These are phyloP conservation scores for Phyllosticta citrichinensis DNA, from an alignment of 2,329 filamentous ascomycete species.

Conservation along the genomic window DNA sequence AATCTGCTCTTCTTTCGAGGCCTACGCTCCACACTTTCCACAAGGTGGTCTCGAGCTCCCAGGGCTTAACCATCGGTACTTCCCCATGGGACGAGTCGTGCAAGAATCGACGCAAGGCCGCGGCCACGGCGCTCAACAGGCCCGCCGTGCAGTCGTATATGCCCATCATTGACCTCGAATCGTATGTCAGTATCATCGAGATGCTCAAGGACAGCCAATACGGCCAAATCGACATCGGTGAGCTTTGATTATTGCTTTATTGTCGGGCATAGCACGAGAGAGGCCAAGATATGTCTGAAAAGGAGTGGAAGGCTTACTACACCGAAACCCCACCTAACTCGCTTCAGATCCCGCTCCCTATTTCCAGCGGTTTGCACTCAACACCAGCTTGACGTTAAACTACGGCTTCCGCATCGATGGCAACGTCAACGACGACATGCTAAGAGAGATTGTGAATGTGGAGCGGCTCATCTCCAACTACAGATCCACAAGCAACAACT, in stretches of 20 bases:
- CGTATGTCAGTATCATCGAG: slow-evolving; percentile 61
- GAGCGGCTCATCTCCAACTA: slow-evolving; percentile 69
- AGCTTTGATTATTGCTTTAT: too few species aligned
- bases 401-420: slow-evolving; percentile 70
- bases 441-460: slow-evolving; percentile 65
- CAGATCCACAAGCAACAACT: slow-evolving; percentile 70
- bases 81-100: slow-evolving; percentile 77
- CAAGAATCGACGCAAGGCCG: slow-evolving; percentile 66
- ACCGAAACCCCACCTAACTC: too few species aligned
- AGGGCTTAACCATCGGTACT: slow-evolving; percentile 74
- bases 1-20: slow-evolving; percentile 66
- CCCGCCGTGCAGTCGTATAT: slow-evolving; percentile 70
- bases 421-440: slow-evolving; percentile 54
- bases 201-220: slow-evolving; percentile 54
- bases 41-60: slow-evolving; percentile 63
- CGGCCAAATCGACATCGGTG: slow-evolving; percentile 50
- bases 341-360: slow-evolving; percentile 52
- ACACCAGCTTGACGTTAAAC: slow-evolving; percentile 67
- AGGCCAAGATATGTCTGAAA: too few species aligned
- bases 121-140: slow-evolving; percentile 66
- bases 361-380: slow-evolving; percentile 66
- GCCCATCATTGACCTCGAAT: slow-evolving; percentile 72
- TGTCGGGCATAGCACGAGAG: too few species aligned
- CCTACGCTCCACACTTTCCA: slow-evolving; percentile 76
- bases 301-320: not conserved